A percentile compares a stretch with the other conserved stretches of the same genome.
These are phyloP conservation scores for Teratosphaeria nubilosa DNA, from an alignment of 2,329 filamentous ascomycete species.

Conservation along the genomic window DNA sequence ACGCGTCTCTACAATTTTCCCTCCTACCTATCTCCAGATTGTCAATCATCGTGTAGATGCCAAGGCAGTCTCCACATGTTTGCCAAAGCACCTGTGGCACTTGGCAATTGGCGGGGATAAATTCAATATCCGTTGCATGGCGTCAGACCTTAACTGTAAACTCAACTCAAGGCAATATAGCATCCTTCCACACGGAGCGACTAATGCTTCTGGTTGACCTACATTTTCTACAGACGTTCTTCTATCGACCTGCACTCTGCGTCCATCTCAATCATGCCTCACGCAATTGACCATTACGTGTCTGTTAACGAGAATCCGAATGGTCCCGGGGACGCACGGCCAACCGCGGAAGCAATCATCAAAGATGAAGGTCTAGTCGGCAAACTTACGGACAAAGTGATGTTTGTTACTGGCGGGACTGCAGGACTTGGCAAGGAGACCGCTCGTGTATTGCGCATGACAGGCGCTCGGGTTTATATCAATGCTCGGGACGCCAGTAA, in stretches of 20 bases:
- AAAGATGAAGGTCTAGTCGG: slow-evolving; percentile 17
- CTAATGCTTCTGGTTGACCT: too few relatives aligned
- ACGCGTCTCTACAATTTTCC: background rate
- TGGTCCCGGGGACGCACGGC: slow-evolving; percentile 7
- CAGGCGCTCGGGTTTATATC: slow-evolving; percentile 3
- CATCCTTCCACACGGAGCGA: too few relatives aligned
- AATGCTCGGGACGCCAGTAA: slow-evolving; percentile 13
- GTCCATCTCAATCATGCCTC: background rate
- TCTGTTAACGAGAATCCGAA: slow-evolving; percentile 2
- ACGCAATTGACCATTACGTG: background rate
- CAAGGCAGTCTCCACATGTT: background rate
- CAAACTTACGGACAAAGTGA: slow-evolving; percentile 27
- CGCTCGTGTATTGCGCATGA: slow-evolving; percentile 28
- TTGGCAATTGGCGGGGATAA: background rate
- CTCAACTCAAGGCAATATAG: too few relatives aligned
- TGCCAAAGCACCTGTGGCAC: background rate
- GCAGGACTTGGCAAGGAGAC: slow-evolving; percentile 36
- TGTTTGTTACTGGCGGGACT: slow-evolving; percentile 33
- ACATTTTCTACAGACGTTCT: too few relatives aligned
- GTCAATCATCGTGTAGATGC: too few relatives aligned
- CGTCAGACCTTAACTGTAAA: background rate
- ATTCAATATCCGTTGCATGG: background rate
- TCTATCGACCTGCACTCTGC: too few relatives aligned
- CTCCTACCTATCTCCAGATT: background rate
- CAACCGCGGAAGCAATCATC: slow-evolving; percentile 14